Conservation (phyloP, 805 yeast species). For the Starmerella khaoyaiensis region DNA sequence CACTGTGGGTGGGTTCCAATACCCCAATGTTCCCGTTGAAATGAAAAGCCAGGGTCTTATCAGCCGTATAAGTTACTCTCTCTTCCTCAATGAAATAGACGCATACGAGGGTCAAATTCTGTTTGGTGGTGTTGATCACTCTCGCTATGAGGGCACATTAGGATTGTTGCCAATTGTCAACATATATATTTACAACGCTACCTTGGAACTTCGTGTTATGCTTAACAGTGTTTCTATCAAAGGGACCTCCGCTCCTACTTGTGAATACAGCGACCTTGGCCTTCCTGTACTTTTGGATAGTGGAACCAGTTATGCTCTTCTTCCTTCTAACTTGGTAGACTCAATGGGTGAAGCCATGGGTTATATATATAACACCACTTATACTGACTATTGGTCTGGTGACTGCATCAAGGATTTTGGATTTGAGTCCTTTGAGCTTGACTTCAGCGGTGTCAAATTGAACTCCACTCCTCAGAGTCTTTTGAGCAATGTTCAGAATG, state of each 20-base stretch:
- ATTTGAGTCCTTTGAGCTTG: slow-evolving; percentile 29
- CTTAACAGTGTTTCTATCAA: slow-evolving; percentile 11
- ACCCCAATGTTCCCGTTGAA: slow-evolving; percentile 26
- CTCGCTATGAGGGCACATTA: slow-evolving; percentile 33
- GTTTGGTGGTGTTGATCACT: slow-evolving; percentile 36
- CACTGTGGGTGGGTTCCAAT: slow-evolving; percentile 7
- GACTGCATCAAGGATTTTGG: slow-evolving; percentile 26
- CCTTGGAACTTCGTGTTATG: slow-evolving; percentile 11
- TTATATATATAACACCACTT: slow-evolving; percentile 29
- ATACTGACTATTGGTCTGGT: slow-evolving; percentile 24
- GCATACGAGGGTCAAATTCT: slow-evolving; percentile 30
- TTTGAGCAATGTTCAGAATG: slow-evolving; percentile 7
- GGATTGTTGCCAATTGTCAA: slow-evolving; percentile 26
- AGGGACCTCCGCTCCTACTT: slow-evolving; percentile 4
- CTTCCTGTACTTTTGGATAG: slow-evolving; percentile 43
- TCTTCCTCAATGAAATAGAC: slow-evolving; percentile 31
- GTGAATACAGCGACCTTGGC: slow-evolving; percentile 10
- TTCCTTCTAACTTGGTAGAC: slow-evolving; percentile 31
- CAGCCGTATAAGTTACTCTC: slow-evolving; percentile 33
- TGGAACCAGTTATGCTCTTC: slow-evolving; percentile 40
- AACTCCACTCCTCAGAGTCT: slow-evolving; percentile 30
- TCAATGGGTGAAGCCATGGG: slow-evolving; percentile 26
- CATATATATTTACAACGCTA: slow-evolving; percentile 2
- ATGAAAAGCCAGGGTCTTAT: slow-evolving; percentile 33
- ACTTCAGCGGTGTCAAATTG: slow-evolving; percentile 42